phyloP scores from a whole-genome alignment of 1,284 basidiomycete species.

The Pseudozyma sp. region DNA sequence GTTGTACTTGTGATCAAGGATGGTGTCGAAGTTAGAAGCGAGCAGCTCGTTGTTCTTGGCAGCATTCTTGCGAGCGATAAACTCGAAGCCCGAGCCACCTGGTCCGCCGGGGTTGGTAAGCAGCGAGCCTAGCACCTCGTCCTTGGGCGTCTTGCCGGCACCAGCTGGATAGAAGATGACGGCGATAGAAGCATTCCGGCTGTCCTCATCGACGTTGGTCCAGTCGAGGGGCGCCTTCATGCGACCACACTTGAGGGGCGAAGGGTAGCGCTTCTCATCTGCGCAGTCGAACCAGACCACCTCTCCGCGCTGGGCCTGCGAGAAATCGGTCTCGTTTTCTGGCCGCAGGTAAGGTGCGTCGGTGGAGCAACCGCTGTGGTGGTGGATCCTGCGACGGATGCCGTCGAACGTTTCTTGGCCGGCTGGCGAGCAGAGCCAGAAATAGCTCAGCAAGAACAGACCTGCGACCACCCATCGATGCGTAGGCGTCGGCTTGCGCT shows the following conservation, averaged over 20 bases:
- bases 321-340: slow-evolving; percentile 47
- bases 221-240: slow-evolving; percentile 56
- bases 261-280: slow-evolving; percentile 34
- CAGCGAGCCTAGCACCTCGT: slow-evolving; percentile 46
- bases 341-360: slow-evolving; percentile 18
- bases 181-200: slow-evolving; percentile 48
- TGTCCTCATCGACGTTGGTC: slow-evolving; percentile 42
- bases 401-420: slow-evolving; percentile 13
- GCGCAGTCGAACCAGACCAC: slow-evolving; percentile 48
- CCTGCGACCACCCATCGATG: slow-evolving; percentile 23
- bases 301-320: slow-evolving; percentile 35
- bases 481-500: slow-evolving; percentile 22
- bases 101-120: slow-evolving; percentile 57
- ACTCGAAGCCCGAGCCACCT: slow-evolving; percentile 48
- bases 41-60: slow-evolving; percentile 32
- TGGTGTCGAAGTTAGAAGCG: slow-evolving; percentile 36
- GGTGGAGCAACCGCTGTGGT: slow-evolving; percentile 13
- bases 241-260: slow-evolving; percentile 49
- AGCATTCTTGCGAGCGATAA: slow-evolving; percentile 31
- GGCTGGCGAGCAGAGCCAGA: slow-evolving; percentile 25
- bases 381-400: slow-evolving; percentile 15
- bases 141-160: slow-evolving; percentile 39
- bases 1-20: slow-evolving; percentile 51
- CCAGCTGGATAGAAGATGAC: slow-evolving; percentile 55
- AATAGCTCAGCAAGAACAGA: slow-evolving; percentile 15